Evolutionary conservation across 768 basidiomycete genomes (phyloP).

Genomic region (Collybia sordida): DNA sequence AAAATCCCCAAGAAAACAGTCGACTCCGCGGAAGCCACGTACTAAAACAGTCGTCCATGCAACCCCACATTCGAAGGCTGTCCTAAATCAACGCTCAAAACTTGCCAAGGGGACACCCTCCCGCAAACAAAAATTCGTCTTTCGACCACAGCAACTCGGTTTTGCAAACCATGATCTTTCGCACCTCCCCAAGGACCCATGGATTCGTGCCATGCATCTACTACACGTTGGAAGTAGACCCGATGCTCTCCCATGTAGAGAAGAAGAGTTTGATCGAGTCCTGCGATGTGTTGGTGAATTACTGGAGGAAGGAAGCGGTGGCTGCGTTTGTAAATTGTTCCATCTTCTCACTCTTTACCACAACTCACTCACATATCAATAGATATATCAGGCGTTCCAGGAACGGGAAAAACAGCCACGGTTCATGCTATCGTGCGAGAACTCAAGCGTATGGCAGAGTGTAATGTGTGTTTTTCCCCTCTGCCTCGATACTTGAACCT

Average conservation of each 20-base stretch:
- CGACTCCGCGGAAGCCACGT: constrained; percentile 29
- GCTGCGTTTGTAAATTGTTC: constrained; percentile 81
- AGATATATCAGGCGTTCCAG: constrained; percentile 99
- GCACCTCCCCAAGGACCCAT: constrained; percentile 71
- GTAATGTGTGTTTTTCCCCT: constrained; percentile 50
- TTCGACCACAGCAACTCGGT: constrained; percentile 21
- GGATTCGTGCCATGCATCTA: constrained; percentile 85
- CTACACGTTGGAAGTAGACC: constrained; percentile 93
- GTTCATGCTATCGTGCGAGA: constrained; percentile 92
- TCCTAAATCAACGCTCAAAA: constrained; percentile 45
- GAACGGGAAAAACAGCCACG: constrained; percentile 98
- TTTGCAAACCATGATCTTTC: constrained; percentile 38
- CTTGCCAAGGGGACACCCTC: constrained; percentile 8
- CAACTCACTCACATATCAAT: not conserved
- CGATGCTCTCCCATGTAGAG: constrained; percentile 85
- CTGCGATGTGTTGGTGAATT: constrained; percentile 77
- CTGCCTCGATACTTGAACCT: constrained; percentile 1
- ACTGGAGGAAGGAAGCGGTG: constrained; percentile 90
- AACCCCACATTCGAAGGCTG: constrained; percentile 77
- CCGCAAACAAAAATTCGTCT: constrained; percentile 27
- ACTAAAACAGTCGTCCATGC: constrained; percentile 51
- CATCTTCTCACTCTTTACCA: constrained; percentile 1
- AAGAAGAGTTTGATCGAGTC: constrained; percentile 79
- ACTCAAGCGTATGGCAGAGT: constrained; percentile 84
- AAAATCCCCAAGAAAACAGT: constrained; percentile 22